Evolutionary conservation across 495 filamentous ascomycete genomes (phyloP).

Genomic region (Xylaria cubensis): DNA sequence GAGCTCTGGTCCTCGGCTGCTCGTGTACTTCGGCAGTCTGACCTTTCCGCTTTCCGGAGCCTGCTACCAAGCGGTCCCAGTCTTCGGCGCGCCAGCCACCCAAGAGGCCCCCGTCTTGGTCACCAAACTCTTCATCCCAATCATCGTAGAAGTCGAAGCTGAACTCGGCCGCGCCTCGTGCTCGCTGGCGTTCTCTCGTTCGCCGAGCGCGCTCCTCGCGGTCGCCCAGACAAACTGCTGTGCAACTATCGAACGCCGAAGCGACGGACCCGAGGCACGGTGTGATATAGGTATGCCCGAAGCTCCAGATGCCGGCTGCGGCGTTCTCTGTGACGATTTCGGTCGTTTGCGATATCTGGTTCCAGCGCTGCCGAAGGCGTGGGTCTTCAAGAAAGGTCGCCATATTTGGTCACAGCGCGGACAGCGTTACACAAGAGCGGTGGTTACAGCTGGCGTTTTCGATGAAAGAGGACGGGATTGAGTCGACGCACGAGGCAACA

Average conservation of each 20-base stretch:
- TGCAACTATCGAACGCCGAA: slow-evolving; percentile 71
- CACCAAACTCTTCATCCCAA: slow-evolving; percentile 83
- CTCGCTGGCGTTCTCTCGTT: slow-evolving; percentile 59
- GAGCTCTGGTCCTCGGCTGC: slow-evolving; percentile 70
- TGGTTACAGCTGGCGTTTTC: neutral
- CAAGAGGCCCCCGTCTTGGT: slow-evolving; percentile 64
- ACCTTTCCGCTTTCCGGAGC: slow-evolving; percentile 63
- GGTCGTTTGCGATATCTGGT: slow-evolving; percentile 89
- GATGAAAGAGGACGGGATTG: neutral
- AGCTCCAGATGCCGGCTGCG: slow-evolving; percentile 85
- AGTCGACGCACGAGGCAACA: neutral
- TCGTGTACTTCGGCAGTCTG: slow-evolving; percentile 54
- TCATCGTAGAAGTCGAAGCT: slow-evolving; percentile 99
- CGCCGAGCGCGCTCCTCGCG: slow-evolving; percentile 77
- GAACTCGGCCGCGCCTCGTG: slow-evolving; percentile 73
- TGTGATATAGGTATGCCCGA: slow-evolving; percentile 81
- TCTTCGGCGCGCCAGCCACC: slow-evolving; percentile 79
- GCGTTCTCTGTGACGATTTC: slow-evolving; percentile 92
- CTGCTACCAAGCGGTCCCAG: slow-evolving; percentile 84
- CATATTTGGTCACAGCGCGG: slow-evolving; percentile 24
- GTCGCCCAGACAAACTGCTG: slow-evolving; percentile 72
- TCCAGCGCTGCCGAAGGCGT: slow-evolving; percentile 90
- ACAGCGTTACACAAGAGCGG: neutral
- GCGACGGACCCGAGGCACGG: slow-evolving; percentile 77
- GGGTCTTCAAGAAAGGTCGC: slow-evolving; percentile 80